Evolutionary conservation across 2,329 filamentous ascomycete species (phyloP), one percentile per base, ranked within the genome.

Genomic region (Lachnellula cervina): DNA sequence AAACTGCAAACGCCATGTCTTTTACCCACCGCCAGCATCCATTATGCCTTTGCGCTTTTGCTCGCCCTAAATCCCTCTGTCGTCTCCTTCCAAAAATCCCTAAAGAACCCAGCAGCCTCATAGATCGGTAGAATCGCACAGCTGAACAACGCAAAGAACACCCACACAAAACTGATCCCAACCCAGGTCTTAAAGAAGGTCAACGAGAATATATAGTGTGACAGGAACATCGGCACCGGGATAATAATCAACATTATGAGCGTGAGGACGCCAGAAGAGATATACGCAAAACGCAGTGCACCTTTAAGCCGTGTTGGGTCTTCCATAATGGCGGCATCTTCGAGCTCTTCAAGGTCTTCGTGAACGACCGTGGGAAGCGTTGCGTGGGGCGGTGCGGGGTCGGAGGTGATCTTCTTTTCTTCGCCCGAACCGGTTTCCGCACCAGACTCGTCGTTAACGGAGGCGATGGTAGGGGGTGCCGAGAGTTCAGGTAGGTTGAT

Each of bases 151-250:
- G 50, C 38, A 43, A 57, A 57, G 40, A 57, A 54, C 13, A 52
- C 49, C 52, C 58, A 59, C 4, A 59, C 40, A 23, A 59, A 57
- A 14, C 52, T 47, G 21, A 59, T 40, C 6, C 50, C 52, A 4
- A 55, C 45, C 58, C 54, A 59, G 6, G 45, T 52, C 5, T 43
- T 52, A 37, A 55, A 59, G 49, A 59, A 55, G 3, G 28, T 46
- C 7, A 52, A 32, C 16, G 45, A 52, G 32, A 57, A 57, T 13
- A 58, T 54, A 5, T 55, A 57, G 34, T 51, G 49, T 2, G 55
- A 51, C 19, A 49, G 44, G 35, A 56, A 59, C 49, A 59, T 51
- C 1, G 52, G 46, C 23, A 59, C 53, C 6, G 58, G 55, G 23
- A 52, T 34, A 16, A 52, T 45, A 14, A 32, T 32, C 28, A 32